Base-by-base conservation (phyloP, 2,329 filamentous ascomycete species). In the Colletotrichum lini region DNA sequence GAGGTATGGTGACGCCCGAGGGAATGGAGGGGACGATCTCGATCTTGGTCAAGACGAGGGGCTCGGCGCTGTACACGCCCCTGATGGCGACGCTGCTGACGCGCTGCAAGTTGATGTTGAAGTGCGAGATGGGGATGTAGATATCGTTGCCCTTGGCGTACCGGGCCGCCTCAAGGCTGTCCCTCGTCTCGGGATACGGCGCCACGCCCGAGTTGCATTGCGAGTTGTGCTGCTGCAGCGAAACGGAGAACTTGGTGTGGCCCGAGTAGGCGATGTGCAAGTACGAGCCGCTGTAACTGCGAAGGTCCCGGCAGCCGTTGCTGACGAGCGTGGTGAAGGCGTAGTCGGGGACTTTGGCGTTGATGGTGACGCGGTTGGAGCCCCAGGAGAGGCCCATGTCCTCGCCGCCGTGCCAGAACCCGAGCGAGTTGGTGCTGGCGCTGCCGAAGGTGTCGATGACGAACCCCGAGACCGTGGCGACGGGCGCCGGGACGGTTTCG, bases 51-150 rank as follows among this genome's bases (percentile, higher is more conserved):
- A 93, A 80, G 4, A 80, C 77, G 2, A 86, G 87, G 4, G 88
- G 75, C 10, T 86, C 83, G 0, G 78, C 77, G 2, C 84, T 87
- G 79, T 90, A 92, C 79, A 92, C 92, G 2, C 90, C 91, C 78
- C 90, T 88, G 67, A 93, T 84, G 0, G 89, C 87, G 57, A 93
- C 82, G 3, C 90, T 90, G 35, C 91, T 83, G 4, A 85, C 82
- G 4, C 88, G 85, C n/a, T 81, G 83, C 2, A 88, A 84, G 76
- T 92, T 82, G 75, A 93, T 86, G 74, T 87, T 84, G 82, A 93
- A 93, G 80, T 93, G 91, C 56, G 82, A 86, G 40, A 93, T 82
- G 2, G 91, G 91, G 56, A 93, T 87, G 80, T 92, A 93, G 72
- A 93, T 90, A 76, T 92, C 86, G 65, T 82, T 84, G 0, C 84